Percentiles rank a stretch among this genome's conserved stretches.
Conservation (phyloP, 169 alveolate genomes). For the Plasmodium vinckei region DNA sequence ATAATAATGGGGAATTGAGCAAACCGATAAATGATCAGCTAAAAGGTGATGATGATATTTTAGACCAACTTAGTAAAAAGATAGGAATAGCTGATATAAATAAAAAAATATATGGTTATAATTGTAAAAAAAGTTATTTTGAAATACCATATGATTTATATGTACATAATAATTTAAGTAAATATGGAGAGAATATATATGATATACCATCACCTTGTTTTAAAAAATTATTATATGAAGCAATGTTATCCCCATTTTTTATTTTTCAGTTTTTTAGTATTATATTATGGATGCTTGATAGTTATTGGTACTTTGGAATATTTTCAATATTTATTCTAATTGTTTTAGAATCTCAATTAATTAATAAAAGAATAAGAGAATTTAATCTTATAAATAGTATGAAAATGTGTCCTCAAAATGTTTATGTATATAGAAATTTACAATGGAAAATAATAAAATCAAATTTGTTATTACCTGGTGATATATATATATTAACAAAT, state of each 20-base stretch:
- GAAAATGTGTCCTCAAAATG: conserved; percentile 91
- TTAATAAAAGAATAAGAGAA: conserved; percentile 85
- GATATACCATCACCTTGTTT: conserved; percentile 95
- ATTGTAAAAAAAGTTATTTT: conserved; percentile 46
- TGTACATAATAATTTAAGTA: conserved; percentile 77
- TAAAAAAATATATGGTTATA: neutral
- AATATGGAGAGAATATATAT: conserved; percentile 92
- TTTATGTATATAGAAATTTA: conserved; percentile 90
- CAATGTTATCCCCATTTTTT: conserved; percentile 96
- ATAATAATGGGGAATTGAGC: neutral
- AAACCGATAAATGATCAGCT: neutral
- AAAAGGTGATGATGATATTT: neutral
- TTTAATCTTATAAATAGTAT: conserved; percentile 87
- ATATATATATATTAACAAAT: conserved; percentile 83
- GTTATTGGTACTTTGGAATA: conserved; percentile 95
- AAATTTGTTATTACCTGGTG: conserved; percentile 96
- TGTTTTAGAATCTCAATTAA: conserved; percentile 89
- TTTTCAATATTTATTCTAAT: conserved; percentile 92
- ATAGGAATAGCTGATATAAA: neutral
- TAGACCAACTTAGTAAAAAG: neutral
- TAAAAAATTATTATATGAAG: conserved; percentile 92
- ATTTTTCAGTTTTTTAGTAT: conserved; percentile 96
- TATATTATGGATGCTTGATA: conserved; percentile 96
- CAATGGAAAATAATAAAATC: conserved; percentile 91
- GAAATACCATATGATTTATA: conserved; percentile 64